phyloP scores from a whole-genome alignment of 2,329 filamentous ascomycete genomes.

The Grosmannia huntii region DNA sequence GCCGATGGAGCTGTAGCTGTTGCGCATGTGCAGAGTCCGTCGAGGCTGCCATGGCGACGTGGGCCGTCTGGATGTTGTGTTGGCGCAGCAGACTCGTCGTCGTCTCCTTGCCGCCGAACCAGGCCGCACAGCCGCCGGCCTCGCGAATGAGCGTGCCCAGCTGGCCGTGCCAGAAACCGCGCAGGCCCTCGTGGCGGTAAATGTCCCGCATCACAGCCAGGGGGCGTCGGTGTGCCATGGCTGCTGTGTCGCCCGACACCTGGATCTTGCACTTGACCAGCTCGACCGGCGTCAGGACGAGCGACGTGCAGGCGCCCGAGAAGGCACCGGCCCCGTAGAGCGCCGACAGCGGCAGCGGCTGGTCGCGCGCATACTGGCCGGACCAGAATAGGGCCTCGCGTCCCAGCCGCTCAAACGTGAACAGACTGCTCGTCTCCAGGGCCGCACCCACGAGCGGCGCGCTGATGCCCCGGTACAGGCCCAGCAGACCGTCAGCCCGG shows the following conservation, averaged over 20 bases:
- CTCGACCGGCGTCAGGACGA: conserved; percentile 89
- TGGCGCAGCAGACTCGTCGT: conserved; percentile 58
- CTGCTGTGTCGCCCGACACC: conserved; percentile 53
- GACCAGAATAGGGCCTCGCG: conserved; percentile 49
- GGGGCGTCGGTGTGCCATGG: conserved; percentile 36
- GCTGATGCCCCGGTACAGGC: conserved; percentile 84
- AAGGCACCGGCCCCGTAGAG: conserved; percentile 73
- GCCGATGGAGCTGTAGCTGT: conserved; percentile 26
- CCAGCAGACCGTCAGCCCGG: conserved; percentile 61
- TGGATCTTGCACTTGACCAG: conserved; percentile 98
- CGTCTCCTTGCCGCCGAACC: conserved; percentile 88
- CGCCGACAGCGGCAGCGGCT: conserved; percentile 58
- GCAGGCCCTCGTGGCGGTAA: conserved; percentile 68
- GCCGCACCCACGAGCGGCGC: conserved; percentile 85
- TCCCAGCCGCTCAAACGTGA: conserved; percentile 76
- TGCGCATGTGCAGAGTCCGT: too few species aligned
- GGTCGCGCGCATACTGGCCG: conserved; percentile 34
- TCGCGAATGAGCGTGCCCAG: conserved; percentile 87
- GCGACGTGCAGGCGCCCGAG: conserved; percentile 76
- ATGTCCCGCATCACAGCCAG: conserved; percentile 63
- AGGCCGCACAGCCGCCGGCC: conserved; percentile 82
- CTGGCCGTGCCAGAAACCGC: conserved; percentile 92
- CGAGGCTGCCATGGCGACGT: conserved; percentile 19
- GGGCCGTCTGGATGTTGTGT: conserved; percentile 31
- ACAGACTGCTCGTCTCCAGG: conserved; percentile 81